A percentile compares a stretch with the other conserved stretches of the same genome.
phyloP scores from a whole-genome alignment of 2,329 filamentous ascomycete genomes.

The Hypoxylon sp. region DNA sequence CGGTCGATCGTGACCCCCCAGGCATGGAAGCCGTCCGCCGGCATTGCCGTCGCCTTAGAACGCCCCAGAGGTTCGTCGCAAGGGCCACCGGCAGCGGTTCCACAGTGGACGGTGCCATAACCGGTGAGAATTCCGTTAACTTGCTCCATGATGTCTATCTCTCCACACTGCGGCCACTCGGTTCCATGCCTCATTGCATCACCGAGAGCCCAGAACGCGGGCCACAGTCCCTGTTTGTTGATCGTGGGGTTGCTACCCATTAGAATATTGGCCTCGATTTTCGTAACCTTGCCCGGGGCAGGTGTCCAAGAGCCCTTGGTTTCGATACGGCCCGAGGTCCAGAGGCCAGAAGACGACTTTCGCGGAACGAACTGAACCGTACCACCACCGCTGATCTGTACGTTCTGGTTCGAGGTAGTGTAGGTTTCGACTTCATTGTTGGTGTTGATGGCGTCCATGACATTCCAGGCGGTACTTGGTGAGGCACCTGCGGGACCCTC shows the following conservation, averaged over 20 bases:
- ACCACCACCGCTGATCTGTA: constrained; percentile 62
- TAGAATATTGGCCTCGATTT: constrained; percentile 60
- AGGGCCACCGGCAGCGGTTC: constrained; percentile 56
- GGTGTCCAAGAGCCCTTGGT: constrained; percentile 62
- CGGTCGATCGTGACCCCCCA: constrained; percentile 65
- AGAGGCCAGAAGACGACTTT: constrained; percentile 54
- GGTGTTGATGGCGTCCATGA: constrained; percentile 55
- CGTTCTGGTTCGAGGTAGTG: constrained; percentile 58
- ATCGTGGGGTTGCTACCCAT: constrained; percentile 56
- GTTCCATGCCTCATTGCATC: constrained; percentile 61
- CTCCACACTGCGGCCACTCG: constrained; percentile 65
- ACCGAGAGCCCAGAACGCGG: constrained; percentile 69
- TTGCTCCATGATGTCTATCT: constrained; percentile 69
- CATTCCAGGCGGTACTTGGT: constrained; percentile 45
- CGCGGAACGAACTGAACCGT: constrained; percentile 65
- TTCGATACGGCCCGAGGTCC: constrained; percentile 69
- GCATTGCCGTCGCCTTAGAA: constrained; percentile 52
- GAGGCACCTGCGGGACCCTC: constrained; percentile 45
- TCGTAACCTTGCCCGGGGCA: constrained; percentile 57
- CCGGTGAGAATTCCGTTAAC: constrained; percentile 62
- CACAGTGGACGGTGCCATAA: constrained; percentile 66
- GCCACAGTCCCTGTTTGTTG: constrained; percentile 67
- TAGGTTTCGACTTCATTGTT: constrained; percentile 67
- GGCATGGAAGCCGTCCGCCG: constrained; percentile 59
- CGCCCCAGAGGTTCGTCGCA: constrained; percentile 65